A percentile compares a stretch with the other conserved stretches of the same genome.
These are phyloP conservation scores for Pseudogymnoascus sp. DNA, from an alignment of 2,329 filamentous ascomycete genomes.

Conservation along the genomic window DNA sequence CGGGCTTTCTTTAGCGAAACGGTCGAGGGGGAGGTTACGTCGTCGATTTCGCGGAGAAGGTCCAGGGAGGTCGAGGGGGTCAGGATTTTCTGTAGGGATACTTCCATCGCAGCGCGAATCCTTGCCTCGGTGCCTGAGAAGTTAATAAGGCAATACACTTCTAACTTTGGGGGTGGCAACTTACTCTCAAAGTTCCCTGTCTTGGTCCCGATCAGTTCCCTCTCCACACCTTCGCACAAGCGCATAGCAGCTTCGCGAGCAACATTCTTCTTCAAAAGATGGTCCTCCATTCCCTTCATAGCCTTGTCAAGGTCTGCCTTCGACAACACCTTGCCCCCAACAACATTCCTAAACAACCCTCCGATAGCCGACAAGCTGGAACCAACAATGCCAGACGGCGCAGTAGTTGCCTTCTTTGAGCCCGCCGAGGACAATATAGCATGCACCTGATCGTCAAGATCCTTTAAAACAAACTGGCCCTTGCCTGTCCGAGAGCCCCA, in stretches of 20 bases:
- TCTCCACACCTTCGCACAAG: constrained; percentile 83
- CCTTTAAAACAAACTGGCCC: constrained; percentile 89
- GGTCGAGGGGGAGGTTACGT: constrained; percentile 59
- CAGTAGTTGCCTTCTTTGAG: constrained; percentile 44
- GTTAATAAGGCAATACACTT: constrained; percentile 16
- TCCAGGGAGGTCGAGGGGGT: constrained; percentile 93
- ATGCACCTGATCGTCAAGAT: constrained; percentile 88
- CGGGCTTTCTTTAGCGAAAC: constrained; percentile 58
- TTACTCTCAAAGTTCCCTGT: constrained; percentile 78
- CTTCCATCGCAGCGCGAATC: constrained; percentile 81
- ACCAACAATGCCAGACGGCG: constrained; percentile 61
- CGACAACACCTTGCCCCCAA: constrained; percentile 87
- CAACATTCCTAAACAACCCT: constrained; percentile 86
- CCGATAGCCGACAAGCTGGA: constrained; percentile 75
- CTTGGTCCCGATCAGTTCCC: constrained; percentile 81
- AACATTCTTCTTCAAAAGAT: constrained; percentile 91
- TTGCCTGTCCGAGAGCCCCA: constrained; percentile 82
- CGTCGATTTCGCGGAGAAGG: constrained; percentile 85
- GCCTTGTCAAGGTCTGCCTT: constrained; percentile 85
- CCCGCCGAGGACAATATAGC: constrained; percentile 79
- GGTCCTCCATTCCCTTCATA: constrained; percentile 92
- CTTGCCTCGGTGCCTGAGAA: constrained; percentile 58
- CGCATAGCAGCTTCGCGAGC: constrained; percentile 88
- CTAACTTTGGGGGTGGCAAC: too few relatives aligned
- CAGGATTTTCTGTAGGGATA: constrained; percentile 86